Percentiles rank a stretch among this genome's conserved stretches.
Evolutionary conservation across 495 filamentous ascomycete species (phyloP).

Genomic region (Neurospora sp.): DNA sequence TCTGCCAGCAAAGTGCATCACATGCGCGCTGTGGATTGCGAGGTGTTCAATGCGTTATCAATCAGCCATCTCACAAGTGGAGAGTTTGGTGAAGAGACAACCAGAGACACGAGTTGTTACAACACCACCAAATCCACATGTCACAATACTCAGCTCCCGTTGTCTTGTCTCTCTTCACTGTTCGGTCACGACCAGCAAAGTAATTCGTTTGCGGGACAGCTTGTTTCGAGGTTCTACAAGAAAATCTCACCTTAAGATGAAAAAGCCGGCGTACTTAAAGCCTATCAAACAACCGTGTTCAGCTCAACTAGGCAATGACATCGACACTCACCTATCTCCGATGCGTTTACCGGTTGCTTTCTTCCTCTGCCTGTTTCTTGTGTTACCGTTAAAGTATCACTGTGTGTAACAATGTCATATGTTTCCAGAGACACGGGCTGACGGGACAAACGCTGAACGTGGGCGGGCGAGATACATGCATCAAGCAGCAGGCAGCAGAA

Average conservation of each 20-base stretch:
- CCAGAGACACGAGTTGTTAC: background rate
- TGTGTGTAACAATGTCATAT: background rate
- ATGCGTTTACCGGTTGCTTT: background rate
- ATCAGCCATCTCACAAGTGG: background rate
- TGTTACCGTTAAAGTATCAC: background rate
- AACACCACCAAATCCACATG: background rate
- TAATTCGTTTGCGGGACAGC: background rate
- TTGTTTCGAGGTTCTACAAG: background rate
- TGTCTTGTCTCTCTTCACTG: background rate
- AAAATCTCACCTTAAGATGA: background rate
- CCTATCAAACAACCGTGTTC: background rate
- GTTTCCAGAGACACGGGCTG: background rate
- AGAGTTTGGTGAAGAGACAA: no score
- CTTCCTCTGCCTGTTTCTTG: background rate
- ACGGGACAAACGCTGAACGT: background rate
- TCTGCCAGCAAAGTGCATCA: background rate
- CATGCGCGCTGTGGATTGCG: background rate
- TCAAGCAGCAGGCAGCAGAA: background rate
- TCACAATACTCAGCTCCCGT: background rate
- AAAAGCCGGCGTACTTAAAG: background rate
- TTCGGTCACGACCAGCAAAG: background rate
- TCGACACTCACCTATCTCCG: background rate
- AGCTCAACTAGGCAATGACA: background rate
- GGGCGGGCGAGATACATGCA: background rate
- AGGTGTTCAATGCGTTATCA: background rate